These are phyloP conservation scores for Hyaloperonospora brassicae DNA, from an alignment of 352 stramenopile species.

Conservation along the genomic window DNA sequence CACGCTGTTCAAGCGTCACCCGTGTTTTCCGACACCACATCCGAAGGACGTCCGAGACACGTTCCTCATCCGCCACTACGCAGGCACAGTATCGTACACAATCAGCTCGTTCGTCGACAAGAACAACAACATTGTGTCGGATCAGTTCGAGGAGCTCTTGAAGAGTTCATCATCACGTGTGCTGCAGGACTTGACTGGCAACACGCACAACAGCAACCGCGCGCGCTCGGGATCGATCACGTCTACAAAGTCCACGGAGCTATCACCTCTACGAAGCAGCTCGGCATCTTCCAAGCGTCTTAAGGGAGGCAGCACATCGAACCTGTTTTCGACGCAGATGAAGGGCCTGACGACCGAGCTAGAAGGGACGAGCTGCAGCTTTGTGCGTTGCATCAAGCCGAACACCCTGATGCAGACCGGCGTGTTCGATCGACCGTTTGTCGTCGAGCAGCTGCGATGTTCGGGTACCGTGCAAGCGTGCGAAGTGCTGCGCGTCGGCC, in stretches of 20 bases:
- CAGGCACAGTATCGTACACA: constrained; percentile 75
- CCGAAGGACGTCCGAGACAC: constrained; percentile 78
- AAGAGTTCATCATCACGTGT: constrained; percentile 70
- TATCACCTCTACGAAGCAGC: constrained; percentile 27
- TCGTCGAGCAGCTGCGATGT: constrained; percentile 66
- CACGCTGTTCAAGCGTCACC: constrained; percentile 73
- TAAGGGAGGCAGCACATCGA: constrained; percentile 63
- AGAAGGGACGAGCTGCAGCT: constrained; percentile 85
- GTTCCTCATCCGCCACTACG: constrained; percentile 83
- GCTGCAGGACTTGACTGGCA: constrained; percentile 57
- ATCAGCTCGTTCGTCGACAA: constrained; percentile 86
- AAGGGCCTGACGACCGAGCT: constrained; percentile 76
- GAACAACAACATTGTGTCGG: constrained; percentile 88
- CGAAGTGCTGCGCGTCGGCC: constrained; percentile 68
- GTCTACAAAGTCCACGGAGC: constrained; percentile 36
- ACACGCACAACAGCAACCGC: constrained; percentile 30
- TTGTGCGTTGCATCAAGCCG: constrained; percentile 94
- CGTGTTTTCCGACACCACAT: constrained; percentile 78
- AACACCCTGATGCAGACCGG: constrained; percentile 91
- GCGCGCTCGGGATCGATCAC: constrained; percentile 37
- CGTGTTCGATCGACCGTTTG: constrained; percentile 66
- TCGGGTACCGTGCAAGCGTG: constrained; percentile 73
- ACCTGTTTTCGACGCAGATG: constrained; percentile 79
- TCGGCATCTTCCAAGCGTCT: constrained; percentile 46
- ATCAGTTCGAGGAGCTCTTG: constrained; percentile 83